Percentiles rank a stretch among this genome's conserved stretches.
Conservation (phyloP, 345 rosid genomes). For the Physaria fendleri region DNA sequence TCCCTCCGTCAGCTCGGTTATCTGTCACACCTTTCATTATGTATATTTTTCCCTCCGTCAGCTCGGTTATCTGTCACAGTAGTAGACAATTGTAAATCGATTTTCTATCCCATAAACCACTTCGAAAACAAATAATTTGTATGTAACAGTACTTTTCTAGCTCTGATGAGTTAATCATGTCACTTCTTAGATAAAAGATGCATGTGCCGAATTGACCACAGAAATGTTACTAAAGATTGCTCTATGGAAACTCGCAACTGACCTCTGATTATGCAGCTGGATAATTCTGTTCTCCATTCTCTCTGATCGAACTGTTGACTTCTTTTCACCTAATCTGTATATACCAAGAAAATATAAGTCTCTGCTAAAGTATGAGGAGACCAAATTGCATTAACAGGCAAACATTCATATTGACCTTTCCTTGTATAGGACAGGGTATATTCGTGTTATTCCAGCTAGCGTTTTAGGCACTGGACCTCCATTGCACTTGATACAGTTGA, state of each 20-base stretch:
- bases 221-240: conserved; percentile 4
- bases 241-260: background rate
- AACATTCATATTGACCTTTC: conserved; percentile 53
- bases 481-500: conserved; percentile 79
- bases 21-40: conserved; percentile 50
- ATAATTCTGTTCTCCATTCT: conserved; percentile 58
- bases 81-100: conserved; percentile 7
- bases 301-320: conserved; percentile 79
- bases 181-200: background rate
- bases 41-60: conserved; percentile 83
- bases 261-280: conserved; percentile 44
- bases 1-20: conserved; percentile 73
- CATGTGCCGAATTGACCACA: conserved; percentile 5
- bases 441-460: conserved; percentile 74
- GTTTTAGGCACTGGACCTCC: conserved; percentile 84
- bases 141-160: background rate
- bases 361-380: background rate
- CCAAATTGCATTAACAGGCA: conserved; percentile 16
- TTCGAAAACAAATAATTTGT: background rate
- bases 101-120: background rate
- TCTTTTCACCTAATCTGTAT: conserved; percentile 50
- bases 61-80: conserved; percentile 53
- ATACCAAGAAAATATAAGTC: conserved; percentile 7
- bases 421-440: conserved; percentile 85
- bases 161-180: conserved; percentile 9